Conservation (phyloP, 2,329 filamentous ascomycete species). For the Chrysoporthe austroafricana region DNA sequence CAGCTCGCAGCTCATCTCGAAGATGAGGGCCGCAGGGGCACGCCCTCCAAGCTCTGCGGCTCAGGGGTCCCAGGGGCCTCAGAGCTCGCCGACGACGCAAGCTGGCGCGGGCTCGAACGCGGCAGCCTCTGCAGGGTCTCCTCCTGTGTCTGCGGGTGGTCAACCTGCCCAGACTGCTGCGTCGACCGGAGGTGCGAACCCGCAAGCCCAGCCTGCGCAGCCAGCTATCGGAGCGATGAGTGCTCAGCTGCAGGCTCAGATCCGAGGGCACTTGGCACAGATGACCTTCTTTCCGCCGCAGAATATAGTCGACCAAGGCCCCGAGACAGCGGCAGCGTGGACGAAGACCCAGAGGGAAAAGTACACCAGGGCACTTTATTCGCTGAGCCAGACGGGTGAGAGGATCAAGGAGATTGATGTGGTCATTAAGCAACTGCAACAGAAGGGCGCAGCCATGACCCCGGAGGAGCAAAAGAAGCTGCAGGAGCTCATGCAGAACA, state of each 20-base stretch:
- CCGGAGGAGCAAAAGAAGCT: conserved; percentile 53
- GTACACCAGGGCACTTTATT: conserved; percentile 52
- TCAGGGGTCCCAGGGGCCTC: conserved; percentile 4
- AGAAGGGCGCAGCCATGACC: conserved; percentile 48
- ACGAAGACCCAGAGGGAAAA: conserved; percentile 50
- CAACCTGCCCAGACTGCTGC: conserved; percentile 19
- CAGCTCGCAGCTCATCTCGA: conserved; percentile 58
- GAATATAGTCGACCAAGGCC: conserved; percentile 46
- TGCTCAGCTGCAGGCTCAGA: conserved; percentile 36
- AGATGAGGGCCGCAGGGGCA: conserved; percentile 46
- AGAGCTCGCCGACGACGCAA: conserved; percentile 20
- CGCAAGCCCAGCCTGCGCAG: conserved; percentile 34
- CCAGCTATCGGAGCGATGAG: conserved; percentile 11
- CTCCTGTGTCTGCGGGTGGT: conserved; percentile 24
- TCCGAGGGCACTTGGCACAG: conserved; percentile 52
- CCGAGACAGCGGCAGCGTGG: conserved; percentile 52
- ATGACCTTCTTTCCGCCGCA: conserved; percentile 52
- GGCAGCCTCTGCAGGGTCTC: conserved; percentile 14
- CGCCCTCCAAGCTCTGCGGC: conserved; percentile 7
- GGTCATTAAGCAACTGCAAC: conserved; percentile 46
- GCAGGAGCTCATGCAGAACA: conserved; percentile 47
- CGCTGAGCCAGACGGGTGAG: conserved; percentile 52
- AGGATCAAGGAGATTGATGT: conserved; percentile 48
- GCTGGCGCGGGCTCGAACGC: conserved; percentile 18
- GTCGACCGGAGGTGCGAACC: conserved; percentile 17